These are phyloP conservation scores for Epichloe gansuensis DNA, from an alignment of 2,329 filamentous ascomycete genomes.

Conservation along the genomic window DNA sequence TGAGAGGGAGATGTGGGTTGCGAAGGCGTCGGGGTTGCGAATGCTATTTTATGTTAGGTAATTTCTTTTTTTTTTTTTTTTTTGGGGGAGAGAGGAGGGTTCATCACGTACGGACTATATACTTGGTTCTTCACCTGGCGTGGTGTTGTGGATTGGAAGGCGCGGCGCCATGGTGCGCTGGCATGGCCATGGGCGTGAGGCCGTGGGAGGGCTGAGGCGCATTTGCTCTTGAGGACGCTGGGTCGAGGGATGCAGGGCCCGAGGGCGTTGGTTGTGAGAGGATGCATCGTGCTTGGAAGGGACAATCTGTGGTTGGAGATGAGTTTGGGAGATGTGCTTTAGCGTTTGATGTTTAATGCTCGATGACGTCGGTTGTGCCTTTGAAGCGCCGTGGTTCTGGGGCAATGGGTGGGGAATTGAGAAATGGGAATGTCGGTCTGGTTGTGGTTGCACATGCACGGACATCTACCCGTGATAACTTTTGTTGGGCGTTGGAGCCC, in stretches of 20 bases:
- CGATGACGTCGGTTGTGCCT: background rate
- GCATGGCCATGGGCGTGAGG: background rate
- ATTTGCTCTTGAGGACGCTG: background rate
- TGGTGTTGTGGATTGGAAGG: slow-evolving; percentile 6
- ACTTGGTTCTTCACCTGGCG: slow-evolving; percentile 11
- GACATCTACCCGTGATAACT: no score
- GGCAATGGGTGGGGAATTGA: background rate
- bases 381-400: background rate
- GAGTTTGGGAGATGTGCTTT: background rate
- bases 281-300: background rate
- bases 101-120: slow-evolving; percentile 9
- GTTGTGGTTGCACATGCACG: no score
- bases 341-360: background rate
- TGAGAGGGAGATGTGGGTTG: slow-evolving; percentile 43
- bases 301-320: background rate
- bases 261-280: background rate
- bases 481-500: no score
- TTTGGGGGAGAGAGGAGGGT: no score
- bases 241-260: background rate
- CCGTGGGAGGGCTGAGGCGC: background rate
- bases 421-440: no score
- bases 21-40: slow-evolving; percentile 40
- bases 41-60: slow-evolving; percentile 27
- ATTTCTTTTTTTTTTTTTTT: background rate
- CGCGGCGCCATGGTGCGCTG: background rate